These are phyloP conservation scores for Saccharomyces hybrid DNA, from an alignment of 1,139 yeast genomes.

Conservation along the genomic window DNA sequence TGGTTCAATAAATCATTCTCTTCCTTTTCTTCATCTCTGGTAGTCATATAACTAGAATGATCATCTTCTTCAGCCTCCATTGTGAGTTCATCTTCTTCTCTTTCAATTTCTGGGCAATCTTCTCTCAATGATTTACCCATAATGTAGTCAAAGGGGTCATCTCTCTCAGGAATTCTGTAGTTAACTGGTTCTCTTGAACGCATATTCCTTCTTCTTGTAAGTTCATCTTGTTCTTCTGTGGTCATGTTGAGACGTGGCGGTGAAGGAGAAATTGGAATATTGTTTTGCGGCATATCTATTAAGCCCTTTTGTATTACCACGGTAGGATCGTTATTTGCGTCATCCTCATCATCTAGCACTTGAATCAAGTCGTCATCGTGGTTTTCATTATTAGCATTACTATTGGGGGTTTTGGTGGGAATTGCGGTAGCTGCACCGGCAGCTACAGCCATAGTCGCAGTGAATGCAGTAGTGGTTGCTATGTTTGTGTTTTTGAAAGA, in stretches of 20 bases:
- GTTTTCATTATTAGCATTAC: not conserved
- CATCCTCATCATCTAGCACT: constrained; percentile 21
- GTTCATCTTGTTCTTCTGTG: constrained; percentile 5
- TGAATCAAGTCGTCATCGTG: constrained; percentile 14
- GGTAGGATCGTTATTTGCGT: not conserved
- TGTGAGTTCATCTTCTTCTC: constrained; percentile 18
- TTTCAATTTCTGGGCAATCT: constrained; percentile 2
- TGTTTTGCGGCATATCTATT: not conserved
- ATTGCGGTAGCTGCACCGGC: not conserved
- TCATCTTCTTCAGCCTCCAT: constrained; percentile 31
- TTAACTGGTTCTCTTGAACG: constrained; percentile 18
- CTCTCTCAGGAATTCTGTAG: constrained; percentile 26
- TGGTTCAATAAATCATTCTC: constrained; percentile 16
- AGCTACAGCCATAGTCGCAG: not conserved
- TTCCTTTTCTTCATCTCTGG: constrained; percentile 27
- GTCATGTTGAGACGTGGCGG: constrained; percentile 10
- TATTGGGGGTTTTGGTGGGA: not conserved
- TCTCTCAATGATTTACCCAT: constrained; percentile 12
- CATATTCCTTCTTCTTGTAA: constrained; percentile 9
- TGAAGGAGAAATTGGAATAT: constrained; percentile 4
- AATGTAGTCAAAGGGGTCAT: constrained; percentile 27
- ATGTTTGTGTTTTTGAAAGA: not conserved
- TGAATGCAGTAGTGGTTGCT: not conserved
- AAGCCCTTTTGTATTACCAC: not conserved
- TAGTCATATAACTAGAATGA: constrained; percentile 25